Conservation (phyloP, 495 filamentous ascomycete species). For the Articulospora tetracladia region DNA sequence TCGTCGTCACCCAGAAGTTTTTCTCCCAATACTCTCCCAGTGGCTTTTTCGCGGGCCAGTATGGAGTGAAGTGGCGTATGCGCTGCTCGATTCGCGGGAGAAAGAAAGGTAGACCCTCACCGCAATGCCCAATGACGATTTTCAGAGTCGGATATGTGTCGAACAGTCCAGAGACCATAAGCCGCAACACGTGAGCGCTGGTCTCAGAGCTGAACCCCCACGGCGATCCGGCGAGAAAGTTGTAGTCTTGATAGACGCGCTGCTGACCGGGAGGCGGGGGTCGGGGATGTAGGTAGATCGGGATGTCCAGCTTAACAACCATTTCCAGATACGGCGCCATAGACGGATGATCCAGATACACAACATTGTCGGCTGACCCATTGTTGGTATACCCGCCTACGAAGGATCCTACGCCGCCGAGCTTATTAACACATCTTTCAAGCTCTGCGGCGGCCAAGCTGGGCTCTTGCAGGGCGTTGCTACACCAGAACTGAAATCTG, state of each 20-base stretch:
- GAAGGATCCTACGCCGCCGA: conserved; percentile 51
- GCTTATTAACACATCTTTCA: conserved; percentile 38
- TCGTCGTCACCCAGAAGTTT: conserved; percentile 64
- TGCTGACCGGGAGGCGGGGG: conserved; percentile 33
- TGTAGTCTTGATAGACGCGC: conserved; percentile 40
- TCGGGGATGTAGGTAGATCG: conserved; percentile 56
- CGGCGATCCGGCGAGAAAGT: conserved; percentile 32
- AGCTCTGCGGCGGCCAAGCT: conserved; percentile 45
- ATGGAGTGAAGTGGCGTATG: conserved; percentile 49
- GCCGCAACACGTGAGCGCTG: conserved; percentile 26
- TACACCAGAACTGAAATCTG: conserved; percentile 12
- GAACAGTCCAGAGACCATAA: conserved; percentile 32
- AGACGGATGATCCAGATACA: conserved; percentile 11
- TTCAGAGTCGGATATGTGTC: conserved; percentile 53
- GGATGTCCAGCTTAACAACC: conserved; percentile 49
- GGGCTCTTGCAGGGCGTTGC: conserved; percentile 22
- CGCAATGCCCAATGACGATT: conserved; percentile 61
- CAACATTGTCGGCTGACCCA: conserved; percentile 44
- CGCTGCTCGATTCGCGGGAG: conserved; percentile 54
- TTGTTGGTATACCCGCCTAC: conserved; percentile 46
- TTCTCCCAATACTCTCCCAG: conserved; percentile 27
- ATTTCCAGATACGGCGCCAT: conserved; percentile 33
- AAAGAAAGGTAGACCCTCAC: conserved; percentile 61
- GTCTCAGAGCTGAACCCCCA: conserved; percentile 43
- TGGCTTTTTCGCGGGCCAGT: conserved; percentile 32